These are phyloP conservation scores for Cynanchum wilfordii DNA, from an alignment of 257 asterid genomes.

Conservation along the genomic window DNA sequence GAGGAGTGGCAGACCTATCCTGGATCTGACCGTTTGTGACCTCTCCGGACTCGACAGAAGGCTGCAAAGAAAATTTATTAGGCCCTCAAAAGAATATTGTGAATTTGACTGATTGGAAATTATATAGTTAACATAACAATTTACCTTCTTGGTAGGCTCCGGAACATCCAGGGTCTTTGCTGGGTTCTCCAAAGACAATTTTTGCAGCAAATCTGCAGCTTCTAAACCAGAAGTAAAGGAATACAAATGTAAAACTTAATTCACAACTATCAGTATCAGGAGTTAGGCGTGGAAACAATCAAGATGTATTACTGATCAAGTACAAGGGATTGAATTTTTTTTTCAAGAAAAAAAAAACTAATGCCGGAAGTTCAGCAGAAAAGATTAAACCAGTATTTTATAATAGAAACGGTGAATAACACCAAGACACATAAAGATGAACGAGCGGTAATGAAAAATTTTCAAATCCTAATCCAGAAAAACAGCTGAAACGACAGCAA, in stretches of 20 bases:
- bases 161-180: slow-evolving; percentile 25
- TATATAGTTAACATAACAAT: not conserved
- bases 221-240: slow-evolving; percentile 36
- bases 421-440: not conserved
- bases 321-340: not conserved
- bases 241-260: slow-evolving; percentile 6
- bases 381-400: too few relatives aligned
- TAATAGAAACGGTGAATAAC: too few relatives aligned
- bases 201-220: slow-evolving; percentile 36
- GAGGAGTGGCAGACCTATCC: slow-evolving; percentile 32
- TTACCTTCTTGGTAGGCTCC: slow-evolving; percentile 30
- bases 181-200: slow-evolving; percentile 29
- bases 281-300: not conserved
- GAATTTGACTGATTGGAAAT: not conserved
- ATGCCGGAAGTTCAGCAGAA: not conserved
- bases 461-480: not conserved
- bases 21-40: slow-evolving; percentile 27
- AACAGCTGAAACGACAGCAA: not conserved
- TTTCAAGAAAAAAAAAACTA: not conserved
- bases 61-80: not conserved
- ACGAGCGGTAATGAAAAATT: not conserved
- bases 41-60: not conserved
- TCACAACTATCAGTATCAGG: not conserved
- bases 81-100: not conserved
- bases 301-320: not conserved